Percentiles rank a stretch among this genome's conserved stretches.
phyloP scores from a whole-genome alignment of 495 filamentous ascomycete species.

The Echria macrotheca region DNA sequence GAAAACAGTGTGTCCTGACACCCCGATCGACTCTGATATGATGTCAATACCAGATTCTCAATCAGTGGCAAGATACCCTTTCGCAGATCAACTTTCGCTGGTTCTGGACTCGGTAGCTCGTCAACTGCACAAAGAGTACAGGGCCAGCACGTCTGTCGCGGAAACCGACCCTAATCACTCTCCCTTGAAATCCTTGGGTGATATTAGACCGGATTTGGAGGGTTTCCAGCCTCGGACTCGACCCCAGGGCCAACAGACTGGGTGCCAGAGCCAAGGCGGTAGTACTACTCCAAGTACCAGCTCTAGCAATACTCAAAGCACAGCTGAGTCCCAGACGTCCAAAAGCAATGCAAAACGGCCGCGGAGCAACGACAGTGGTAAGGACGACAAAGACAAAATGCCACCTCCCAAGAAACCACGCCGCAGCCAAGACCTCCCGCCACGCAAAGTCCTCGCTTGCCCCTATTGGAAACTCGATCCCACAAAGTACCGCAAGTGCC shows the following conservation, averaged over 20 bases:
- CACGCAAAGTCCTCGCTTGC: constrained; percentile 2
- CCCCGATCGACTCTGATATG: constrained; percentile 6
- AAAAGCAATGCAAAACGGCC: not conserved
- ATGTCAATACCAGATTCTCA: constrained; percentile 8
- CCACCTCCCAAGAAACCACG: constrained; percentile 5
- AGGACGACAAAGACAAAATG: not conserved
- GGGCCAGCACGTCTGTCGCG: not conserved
- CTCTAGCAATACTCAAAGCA: not conserved
- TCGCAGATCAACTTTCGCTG: not conserved
- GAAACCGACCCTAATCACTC: not conserved
- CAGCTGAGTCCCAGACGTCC: not conserved
- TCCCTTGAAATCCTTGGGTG: not conserved
- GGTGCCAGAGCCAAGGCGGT: not conserved
- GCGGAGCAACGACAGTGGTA: not conserved
- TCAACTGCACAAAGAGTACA: not conserved
- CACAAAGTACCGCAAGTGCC: not conserved
- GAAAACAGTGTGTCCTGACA: not conserved
- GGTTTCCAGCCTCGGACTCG: no score
- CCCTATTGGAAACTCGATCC: constrained; percentile 8
- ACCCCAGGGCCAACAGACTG: not conserved
- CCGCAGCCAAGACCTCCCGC: not conserved
- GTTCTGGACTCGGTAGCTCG: not conserved
- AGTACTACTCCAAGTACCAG: not conserved
- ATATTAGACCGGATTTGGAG: no score
- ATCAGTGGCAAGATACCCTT: not conserved